A percentile compares a stretch with the other conserved stretches of the same genome.
These are phyloP conservation scores for Rhipidocladum racemiflorum DNA, from an alignment of 176 grass and related monocot genomes.

Conservation along the genomic window DNA sequence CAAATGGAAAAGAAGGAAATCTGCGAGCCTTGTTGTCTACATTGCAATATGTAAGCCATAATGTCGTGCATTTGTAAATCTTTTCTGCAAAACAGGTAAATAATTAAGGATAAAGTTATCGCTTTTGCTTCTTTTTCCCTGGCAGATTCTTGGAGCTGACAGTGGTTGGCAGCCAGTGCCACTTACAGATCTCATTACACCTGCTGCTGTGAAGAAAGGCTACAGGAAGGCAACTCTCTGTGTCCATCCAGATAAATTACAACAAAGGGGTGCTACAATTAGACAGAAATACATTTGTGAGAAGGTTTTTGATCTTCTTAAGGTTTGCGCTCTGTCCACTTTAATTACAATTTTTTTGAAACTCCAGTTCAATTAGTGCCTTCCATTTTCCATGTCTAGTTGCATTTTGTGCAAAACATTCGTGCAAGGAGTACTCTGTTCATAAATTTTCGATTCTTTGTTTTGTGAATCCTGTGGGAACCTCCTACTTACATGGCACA, in stretches of 20 bases:
- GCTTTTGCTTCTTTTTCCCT: background rate
- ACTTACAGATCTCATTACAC: slow-evolving; percentile 88
- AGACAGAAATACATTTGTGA: slow-evolving; percentile 95
- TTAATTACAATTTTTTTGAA: background rate
- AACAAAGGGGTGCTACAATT: slow-evolving; percentile 89
- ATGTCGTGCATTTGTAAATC: background rate
- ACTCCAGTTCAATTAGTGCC: background rate
- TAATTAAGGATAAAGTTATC: background rate
- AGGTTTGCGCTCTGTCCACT: slow-evolving; percentile 39
- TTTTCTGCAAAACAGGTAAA: background rate
- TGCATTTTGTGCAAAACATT: background rate
- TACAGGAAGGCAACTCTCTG: slow-evolving; percentile 92
- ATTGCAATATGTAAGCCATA: slow-evolving; percentile 75
- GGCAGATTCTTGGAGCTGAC: slow-evolving; percentile 78
- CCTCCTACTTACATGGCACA: background rate
- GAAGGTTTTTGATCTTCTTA: slow-evolving; percentile 97
- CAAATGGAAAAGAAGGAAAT: slow-evolving; percentile 96
- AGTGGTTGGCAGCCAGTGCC: slow-evolving; percentile 95
- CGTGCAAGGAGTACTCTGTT: background rate
- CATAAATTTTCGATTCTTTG: background rate
- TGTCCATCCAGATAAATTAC: slow-evolving; percentile 94
- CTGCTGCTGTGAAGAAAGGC: slow-evolving; percentile 80
- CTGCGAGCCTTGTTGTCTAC: slow-evolving; percentile 87
- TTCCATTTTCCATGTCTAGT: background rate
- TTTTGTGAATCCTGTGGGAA: background rate